Evolutionary conservation across 768 basidiomycete species (phyloP).

Genomic region (Mycena olivaceomarginata): DNA sequence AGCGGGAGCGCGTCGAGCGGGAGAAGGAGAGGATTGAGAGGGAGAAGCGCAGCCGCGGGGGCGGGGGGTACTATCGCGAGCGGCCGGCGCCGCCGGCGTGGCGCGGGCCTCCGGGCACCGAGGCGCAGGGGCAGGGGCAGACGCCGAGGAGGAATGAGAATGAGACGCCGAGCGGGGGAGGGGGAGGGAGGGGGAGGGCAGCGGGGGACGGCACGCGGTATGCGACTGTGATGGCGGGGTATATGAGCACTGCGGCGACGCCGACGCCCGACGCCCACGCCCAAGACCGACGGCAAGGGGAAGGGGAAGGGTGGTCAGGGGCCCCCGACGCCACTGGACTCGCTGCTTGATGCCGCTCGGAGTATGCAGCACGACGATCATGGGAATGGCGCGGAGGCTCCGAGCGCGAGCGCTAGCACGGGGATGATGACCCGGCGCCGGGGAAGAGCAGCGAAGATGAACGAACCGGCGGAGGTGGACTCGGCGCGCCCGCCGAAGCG

Average conservation of each 20-base stretch:
- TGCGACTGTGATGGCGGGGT: constrained; percentile 35
- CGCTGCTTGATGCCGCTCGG: constrained; percentile 76
- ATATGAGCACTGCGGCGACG: constrained; percentile 14
- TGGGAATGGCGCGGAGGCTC: constrained; percentile 22
- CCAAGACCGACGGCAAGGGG: constrained; percentile 4
- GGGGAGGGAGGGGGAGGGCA: neutral
- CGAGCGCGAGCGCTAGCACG: constrained; percentile 23
- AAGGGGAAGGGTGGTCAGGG: constrained; percentile 45
- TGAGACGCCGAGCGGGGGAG: neutral
- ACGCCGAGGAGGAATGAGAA: constrained; percentile 5
- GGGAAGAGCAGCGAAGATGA: constrained; percentile 24
- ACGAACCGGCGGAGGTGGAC: neutral
- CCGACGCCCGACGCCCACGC: neutral
- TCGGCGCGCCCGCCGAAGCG: constrained; percentile 28
- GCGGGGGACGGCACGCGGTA: constrained; percentile 13
- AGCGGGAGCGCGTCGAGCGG: constrained; percentile 51
- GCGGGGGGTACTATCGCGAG: constrained; percentile 39
- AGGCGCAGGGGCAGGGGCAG: neutral
- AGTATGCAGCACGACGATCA: constrained; percentile 53
- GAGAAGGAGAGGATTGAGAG: constrained; percentile 56
- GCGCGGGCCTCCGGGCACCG: neutral
- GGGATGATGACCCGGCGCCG: constrained; percentile 36
- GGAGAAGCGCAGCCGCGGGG: constrained; percentile 45
- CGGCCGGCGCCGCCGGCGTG: constrained; percentile 2
- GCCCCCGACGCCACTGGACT: constrained; percentile 69